Evolutionary conservation across 805 yeast genomes (phyloP).

Genomic region (Yarrowia alimentaria): DNA sequence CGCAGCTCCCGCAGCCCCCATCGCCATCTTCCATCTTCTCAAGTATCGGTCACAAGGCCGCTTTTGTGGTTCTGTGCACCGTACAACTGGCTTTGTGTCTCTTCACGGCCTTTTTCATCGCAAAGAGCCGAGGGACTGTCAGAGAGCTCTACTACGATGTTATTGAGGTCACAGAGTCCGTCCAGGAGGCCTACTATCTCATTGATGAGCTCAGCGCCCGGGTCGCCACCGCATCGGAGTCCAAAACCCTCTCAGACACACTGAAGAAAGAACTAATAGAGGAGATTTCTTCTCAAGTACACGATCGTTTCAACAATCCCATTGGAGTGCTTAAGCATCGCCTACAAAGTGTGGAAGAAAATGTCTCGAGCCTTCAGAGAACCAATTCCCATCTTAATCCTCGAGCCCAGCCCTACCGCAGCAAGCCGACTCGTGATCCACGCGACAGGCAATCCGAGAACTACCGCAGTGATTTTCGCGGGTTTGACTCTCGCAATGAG

Average conservation of each 20-base stretch:
- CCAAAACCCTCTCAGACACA: not conserved
- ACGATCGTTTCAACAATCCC: conserved; percentile 9
- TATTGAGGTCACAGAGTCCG: conserved; percentile 19
- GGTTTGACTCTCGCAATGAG: not conserved
- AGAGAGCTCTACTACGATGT: conserved; percentile 13
- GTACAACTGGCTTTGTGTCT: conserved; percentile 15
- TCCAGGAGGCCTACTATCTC: conserved; percentile 16
- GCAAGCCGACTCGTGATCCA: not conserved
- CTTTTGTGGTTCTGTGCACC: conserved; percentile 12
- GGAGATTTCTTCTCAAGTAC: conserved; percentile 20
- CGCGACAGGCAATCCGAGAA: conserved; percentile 13
- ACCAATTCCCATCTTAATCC: conserved; percentile 11
- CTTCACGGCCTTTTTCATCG: conserved; percentile 20
- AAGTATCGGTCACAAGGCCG: conserved; percentile 5
- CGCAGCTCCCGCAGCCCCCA: not conserved
- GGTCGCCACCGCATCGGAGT: not conserved
- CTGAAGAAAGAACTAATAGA: conserved; percentile 27
- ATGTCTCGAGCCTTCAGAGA: not conserved
- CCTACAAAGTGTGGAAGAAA: not conserved
- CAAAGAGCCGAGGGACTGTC: conserved; percentile 6
- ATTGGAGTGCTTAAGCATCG: conserved; percentile 8
- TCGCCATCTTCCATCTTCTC: not conserved
- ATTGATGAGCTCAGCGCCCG: conserved; percentile 8
- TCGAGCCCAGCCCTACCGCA: conserved; percentile 16
- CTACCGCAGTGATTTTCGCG: conserved; percentile 4